phyloP scores from a whole-genome alignment of 2,329 filamentous ascomycete genomes.

The Aurifilum marmelostoma region DNA sequence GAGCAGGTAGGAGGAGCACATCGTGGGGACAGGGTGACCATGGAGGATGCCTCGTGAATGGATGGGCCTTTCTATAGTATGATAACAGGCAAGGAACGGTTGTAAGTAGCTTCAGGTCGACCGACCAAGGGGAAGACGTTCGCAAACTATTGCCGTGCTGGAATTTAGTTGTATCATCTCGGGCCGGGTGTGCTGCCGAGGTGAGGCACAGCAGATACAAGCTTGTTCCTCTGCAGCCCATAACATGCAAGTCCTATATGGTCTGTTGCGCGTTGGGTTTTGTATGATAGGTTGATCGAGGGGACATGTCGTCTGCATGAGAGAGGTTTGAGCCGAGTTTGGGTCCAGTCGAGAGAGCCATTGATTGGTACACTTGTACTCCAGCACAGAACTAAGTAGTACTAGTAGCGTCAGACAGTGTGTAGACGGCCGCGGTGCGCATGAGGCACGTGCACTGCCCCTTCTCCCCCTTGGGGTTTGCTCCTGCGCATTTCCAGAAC shows the following conservation, averaged over 20 bases:
- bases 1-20: not conserved
- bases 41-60: not conserved
- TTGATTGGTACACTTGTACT: not conserved
- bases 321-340: not conserved
- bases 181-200: not conserved
- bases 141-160: conserved; percentile 12
- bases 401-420: not conserved
- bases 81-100: not conserved
- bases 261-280: not conserved
- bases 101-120: not conserved
- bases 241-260: not conserved
- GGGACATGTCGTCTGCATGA: conserved; percentile 2
- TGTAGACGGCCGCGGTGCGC: too few species aligned
- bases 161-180: not conserved
- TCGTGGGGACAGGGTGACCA: not conserved
- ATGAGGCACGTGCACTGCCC: not conserved
- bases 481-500: not conserved
- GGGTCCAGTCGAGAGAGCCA: not conserved
- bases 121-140: not conserved
- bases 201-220: not conserved
- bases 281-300: not conserved
- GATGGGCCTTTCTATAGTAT: not conserved
- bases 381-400: not conserved
- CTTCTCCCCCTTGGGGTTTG: too few species aligned
- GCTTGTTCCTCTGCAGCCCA: not conserved